Base-by-base conservation (phyloP, 768 basidiomycete genomes). In the Udeniomyces megalosporus region DNA sequence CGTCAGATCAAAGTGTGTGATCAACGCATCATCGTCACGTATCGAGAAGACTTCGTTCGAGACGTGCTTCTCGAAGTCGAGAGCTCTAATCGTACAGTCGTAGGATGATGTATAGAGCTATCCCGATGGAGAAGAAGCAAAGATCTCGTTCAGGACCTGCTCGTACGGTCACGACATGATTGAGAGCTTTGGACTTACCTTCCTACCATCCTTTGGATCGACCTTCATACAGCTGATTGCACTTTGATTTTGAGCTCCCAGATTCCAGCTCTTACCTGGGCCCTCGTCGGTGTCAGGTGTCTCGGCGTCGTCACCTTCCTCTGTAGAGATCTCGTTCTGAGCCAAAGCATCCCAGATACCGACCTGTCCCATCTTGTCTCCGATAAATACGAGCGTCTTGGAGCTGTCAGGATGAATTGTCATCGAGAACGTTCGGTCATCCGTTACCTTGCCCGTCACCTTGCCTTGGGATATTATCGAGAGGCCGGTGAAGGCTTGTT, bases 361-460 rank as follows among this genome's bases (percentile, higher is more conserved):
- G 7, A 75, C 59, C 50, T 67, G 63, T 3, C 75, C 75, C 17
- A 68, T 61, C 66, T 75, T 75, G 50, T 75, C 75, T 14, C 74
- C 75, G 1, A 70, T 70, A 51, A 75, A 70, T 3, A 75, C 71
- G 31, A 77, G 62, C 22, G 66, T 73, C 66, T 71, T 73, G 28
- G 52, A 69, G 38, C 44, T 63, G 38, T 69, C 69, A 1, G 76
- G 76, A 69, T 77, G 76, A 0, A 75, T 70, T 4, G 66, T 64
- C 67, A 77, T 72, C 26, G 68, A 70, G 62, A 72, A 77, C 12
- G 74, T 71, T n/a, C 76, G 67, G n/a, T 76, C 75, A 0, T 68
- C 60, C 12, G 71, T 73, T 54, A 75, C 70, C n/a, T n/a, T n/a
- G n/a, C n/a, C 60, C 12, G 71, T 42, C 38, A 42, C 8, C 56